Evolutionary conservation across 371 early-diverging fungal species (phyloP).

Genomic region (Quaeritorhiza haematococci): DNA sequence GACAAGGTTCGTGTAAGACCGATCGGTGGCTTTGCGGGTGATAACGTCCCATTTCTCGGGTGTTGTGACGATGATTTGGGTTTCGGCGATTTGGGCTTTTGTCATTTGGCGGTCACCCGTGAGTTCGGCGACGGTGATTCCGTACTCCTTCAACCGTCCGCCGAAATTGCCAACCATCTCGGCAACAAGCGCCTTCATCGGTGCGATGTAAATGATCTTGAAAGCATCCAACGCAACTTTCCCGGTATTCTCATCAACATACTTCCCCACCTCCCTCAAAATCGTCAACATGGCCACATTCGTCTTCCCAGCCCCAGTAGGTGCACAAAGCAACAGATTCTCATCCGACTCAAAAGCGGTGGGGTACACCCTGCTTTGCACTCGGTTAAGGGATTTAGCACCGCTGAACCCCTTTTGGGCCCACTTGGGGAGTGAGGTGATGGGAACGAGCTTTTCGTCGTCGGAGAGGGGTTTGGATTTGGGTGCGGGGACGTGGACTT

Average conservation of each 20-base stretch:
- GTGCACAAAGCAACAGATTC: slow-evolving; percentile 97
- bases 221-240: slow-evolving; percentile 73
- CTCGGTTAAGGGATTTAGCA: slow-evolving; percentile 73
- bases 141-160: slow-evolving; percentile 68
- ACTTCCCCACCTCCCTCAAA: slow-evolving; percentile 75
- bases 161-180: slow-evolving; percentile 95
- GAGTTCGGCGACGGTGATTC: slow-evolving; percentile 91
- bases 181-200: slow-evolving; percentile 99
- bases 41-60: slow-evolving; percentile 99
- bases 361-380: slow-evolving; percentile 89
- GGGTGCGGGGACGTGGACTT: slow-evolving; percentile 93
- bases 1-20: slow-evolving; percentile 86
- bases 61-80: slow-evolving; percentile 98
- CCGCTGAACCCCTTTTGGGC: slow-evolving; percentile 75
- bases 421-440: slow-evolving; percentile 81
- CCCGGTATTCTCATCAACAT: slow-evolving; percentile 71
- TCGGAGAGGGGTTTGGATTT: slow-evolving; percentile 46
- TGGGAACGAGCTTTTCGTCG: slow-evolving; percentile 68
- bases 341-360: slow-evolving; percentile 83
- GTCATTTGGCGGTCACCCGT: slow-evolving; percentile 98
- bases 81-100: slow-evolving; percentile 87
- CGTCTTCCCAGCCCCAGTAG: slow-evolving; percentile 99
- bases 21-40: slow-evolving; percentile 92
- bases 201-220: slow-evolving; percentile 99
- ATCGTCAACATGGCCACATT: slow-evolving; percentile 97